Conservation (phyloP, 495 filamentous ascomycete genomes). For the Penicillium desertorum region DNA sequence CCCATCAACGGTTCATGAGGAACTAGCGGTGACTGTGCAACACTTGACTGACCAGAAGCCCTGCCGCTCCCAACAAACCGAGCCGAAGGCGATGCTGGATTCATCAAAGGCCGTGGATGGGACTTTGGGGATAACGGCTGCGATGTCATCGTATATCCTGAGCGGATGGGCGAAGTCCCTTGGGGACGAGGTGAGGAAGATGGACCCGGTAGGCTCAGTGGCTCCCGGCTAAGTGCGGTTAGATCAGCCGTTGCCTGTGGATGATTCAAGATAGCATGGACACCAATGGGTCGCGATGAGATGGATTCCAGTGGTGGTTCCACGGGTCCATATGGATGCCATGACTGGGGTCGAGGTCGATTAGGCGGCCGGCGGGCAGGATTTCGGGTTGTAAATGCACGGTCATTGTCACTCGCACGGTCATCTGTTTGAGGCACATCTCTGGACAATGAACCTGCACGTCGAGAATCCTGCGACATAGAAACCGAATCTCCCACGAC, state of each 20-base stretch:
- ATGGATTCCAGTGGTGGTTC: constrained; percentile 39
- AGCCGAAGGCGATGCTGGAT: constrained; percentile 61
- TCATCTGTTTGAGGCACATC: constrained; percentile 28
- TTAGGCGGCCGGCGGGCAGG: constrained; percentile 29
- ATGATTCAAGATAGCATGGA: constrained; percentile 53
- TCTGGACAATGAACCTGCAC: constrained; percentile 34
- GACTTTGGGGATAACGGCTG: constrained; percentile 41
- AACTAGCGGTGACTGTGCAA: constrained; percentile 48
- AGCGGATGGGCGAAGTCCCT: constrained; percentile 36
- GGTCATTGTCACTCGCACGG: constrained; percentile 33
- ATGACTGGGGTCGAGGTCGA: constrained; percentile 39
- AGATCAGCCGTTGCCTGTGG: constrained; percentile 32
- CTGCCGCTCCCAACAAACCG: constrained; percentile 37
- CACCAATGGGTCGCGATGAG: constrained; percentile 48
- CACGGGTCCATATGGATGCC: constrained; percentile 41
- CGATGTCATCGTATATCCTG: constrained; percentile 34
- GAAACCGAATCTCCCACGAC: constrained; percentile 38
- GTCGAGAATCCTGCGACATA: constrained; percentile 50
- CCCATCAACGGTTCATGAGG: constrained; percentile 37
- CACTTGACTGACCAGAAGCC: constrained; percentile 46
- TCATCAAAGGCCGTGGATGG: constrained; percentile 56
- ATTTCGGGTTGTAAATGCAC: constrained; percentile 24
- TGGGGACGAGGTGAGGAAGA: constrained; percentile 33
- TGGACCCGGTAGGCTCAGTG: constrained; percentile 26
- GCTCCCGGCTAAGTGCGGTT: constrained; percentile 27